Base-by-base conservation (phyloP, 2,329 filamentous ascomycete genomes). In the Colletotrichum theobromicola region DNA sequence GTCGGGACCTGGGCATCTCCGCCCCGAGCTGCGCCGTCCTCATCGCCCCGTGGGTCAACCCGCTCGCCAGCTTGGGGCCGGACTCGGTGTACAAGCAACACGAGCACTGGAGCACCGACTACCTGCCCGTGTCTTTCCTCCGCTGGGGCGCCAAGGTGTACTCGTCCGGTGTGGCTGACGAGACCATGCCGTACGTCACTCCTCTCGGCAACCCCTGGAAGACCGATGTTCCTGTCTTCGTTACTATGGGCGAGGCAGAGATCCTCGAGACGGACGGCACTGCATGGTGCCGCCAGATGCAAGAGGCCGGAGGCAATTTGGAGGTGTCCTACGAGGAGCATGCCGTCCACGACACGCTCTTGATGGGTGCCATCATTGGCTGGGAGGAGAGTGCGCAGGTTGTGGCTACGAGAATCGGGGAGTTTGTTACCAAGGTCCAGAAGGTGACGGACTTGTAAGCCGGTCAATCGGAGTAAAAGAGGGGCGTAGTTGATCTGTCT, bases 31-130 rank as follows among this genome's bases (percentile, higher is more conserved):
- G 35, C 35, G 69, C 63, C 12, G 53, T 72, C 2, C 69, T 72
- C 2, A 46, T 67, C 35, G 50, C 69, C 15, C 69, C 69, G 10
- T 72, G 69, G 69, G 69, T 71, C 26, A 60, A 71, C 46, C 69
- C 62, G n/a, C 53, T 67, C 3, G 69, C 69, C 69, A 71, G 69
- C 7, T 35, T 71, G 7, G 69, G 69, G 4, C 62, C 62, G n/a
- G 61, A 67, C 28, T 71, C 62, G 32, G 69, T 71, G 16, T 71
- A 71, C 24, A 35, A 60, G 50, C 62, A 66, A 2, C 69, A 71
- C 12, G 53, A 71, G 34, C 62, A 71, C 61, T 71, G 69, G 69
- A 67, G 26, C 34, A 71, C 69, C 53, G 69, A 71, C 69, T 71
- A 71, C 62, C 8, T 71, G 1, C 62, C 69, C 12, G 69, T 71